Evolutionary conservation across 371 early-diverging fungal species (phyloP).

Genomic region (Parasitella parasitica): DNA sequence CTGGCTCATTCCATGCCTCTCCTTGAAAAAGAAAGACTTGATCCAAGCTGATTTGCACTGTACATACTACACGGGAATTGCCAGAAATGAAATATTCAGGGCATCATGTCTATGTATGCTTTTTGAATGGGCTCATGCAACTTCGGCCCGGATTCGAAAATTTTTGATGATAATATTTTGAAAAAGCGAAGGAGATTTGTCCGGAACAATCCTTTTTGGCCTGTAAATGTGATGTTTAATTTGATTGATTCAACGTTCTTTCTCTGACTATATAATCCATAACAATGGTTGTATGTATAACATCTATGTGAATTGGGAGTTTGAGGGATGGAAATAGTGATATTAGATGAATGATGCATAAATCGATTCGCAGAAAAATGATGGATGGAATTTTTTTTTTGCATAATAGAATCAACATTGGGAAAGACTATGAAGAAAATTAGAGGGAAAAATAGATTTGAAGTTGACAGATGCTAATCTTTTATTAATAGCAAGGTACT

Average conservation of each 20-base stretch:
- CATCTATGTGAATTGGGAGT: neutral
- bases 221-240: constrained; percentile 24
- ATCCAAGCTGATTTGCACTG: too few species aligned
- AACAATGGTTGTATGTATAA: constrained; percentile 33
- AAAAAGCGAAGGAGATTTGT: neutral
- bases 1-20: too few species aligned
- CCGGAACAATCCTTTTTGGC: constrained; percentile 3
- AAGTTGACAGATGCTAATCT: neutral
- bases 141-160: constrained; percentile 3
- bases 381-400: neutral
- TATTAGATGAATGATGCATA: neutral
- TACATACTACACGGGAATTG: too few species aligned
- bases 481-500: constrained; percentile 45
- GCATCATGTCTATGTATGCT: too few species aligned
- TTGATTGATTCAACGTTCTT: constrained; percentile 20
- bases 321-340: neutral
- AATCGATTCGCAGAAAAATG: neutral
- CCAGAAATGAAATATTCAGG: too few species aligned
- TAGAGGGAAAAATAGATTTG: neutral
- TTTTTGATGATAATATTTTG: neutral
- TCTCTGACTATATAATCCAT: constrained; percentile 36
- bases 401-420: neutral
- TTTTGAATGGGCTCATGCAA: too few species aligned
- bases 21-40: too few species aligned
- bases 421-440: too few species aligned